phyloP scores from a whole-genome alignment of 108 stramenopile species.

The Thalassiosira profunda region DNA sequence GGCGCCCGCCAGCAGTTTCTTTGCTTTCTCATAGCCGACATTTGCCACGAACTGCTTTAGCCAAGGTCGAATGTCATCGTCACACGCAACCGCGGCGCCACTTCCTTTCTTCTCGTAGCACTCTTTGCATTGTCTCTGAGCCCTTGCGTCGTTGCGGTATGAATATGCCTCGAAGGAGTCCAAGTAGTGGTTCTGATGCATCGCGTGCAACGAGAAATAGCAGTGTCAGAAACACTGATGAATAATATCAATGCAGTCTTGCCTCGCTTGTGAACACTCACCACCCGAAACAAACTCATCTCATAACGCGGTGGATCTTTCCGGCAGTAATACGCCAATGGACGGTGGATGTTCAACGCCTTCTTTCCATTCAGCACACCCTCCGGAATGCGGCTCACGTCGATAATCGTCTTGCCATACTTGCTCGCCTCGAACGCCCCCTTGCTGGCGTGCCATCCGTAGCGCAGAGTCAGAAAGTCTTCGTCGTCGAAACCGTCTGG shows the following conservation, averaged over 20 bases:
- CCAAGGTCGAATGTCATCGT: conserved; percentile 42
- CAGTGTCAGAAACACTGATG: background rate
- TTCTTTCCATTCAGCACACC: conserved; percentile 48
- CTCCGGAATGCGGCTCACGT: background rate
- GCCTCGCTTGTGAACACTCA: background rate
- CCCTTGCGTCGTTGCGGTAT: conserved; percentile 64
- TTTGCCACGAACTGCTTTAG: conserved; percentile 1
- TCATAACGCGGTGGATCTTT: conserved; percentile 50
- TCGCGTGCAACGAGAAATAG: background rate
- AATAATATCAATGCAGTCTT: background rate
- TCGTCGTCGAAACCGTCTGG: conserved; percentile 33
- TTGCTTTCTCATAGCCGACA: background rate
- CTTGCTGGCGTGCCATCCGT: conserved; percentile 34
- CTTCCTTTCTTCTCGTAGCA: conserved; percentile 2
- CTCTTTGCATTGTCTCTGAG: conserved; percentile 1
- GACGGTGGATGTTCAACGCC: conserved; percentile 17
- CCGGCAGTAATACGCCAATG: conserved; percentile 25
- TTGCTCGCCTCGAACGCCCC: background rate
- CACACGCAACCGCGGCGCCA: conserved; percentile 8
- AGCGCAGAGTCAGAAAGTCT: conserved; percentile 65
- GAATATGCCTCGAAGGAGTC: conserved; percentile 61
- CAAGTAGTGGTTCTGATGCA: conserved; percentile 66
- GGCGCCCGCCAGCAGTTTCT: background rate
- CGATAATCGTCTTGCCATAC: background rate
- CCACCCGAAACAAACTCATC: conserved; percentile 1